Base-by-base conservation (phyloP, 2,329 filamentous ascomycete genomes). In the Malbranchea cinnamomea region DNA sequence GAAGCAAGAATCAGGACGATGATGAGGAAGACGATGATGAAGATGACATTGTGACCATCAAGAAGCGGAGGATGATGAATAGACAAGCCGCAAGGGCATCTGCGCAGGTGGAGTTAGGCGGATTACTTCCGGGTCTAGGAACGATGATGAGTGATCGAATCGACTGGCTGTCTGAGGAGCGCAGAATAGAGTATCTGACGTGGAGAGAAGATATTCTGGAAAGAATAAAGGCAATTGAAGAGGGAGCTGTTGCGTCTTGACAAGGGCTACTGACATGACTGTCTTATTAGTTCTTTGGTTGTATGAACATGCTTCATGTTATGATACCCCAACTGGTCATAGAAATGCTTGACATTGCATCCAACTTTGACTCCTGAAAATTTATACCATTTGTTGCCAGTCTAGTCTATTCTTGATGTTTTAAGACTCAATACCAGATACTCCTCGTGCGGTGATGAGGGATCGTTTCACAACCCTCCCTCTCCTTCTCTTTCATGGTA, bases 381-480 rank as follows among this genome's bases (percentile, higher is more conserved):
- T n/a, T n/a, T n/a, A n/a, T n/a, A n/a, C n/a, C n/a, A n/a, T n/a
- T n/a, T n/a, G n/a, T n/a, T n/a, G n/a, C n/a, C n/a, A n/a, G n/a
- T n/a, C n/a, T n/a, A n/a, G n/a, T n/a, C n/a, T n/a, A n/a, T n/a
- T n/a, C n/a, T n/a, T n/a, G n/a, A n/a, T n/a, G n/a, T n/a, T n/a
- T n/a, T n/a, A n/a, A n/a, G n/a, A 11, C 11, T 54, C 43, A 94
- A 54, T 94, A 94, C 85, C 85, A 94, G 37, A 94, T 93, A 48
- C 83, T 91, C 50, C 85, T 71, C 24, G 85, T 93, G 39, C 85
- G 68, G 56, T 94, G 85, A 56, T 93, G 84, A 4, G 82, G 81
- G 37, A 83, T 69, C 19, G 49, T 49, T 37, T 59, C 60, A 37
- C 49, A 43, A 53, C 30, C 73, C 62, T 40, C 62, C 52, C 58